Conservation (phyloP, 306 rosid genomes). For the Trifolium subterraneum region DNA sequence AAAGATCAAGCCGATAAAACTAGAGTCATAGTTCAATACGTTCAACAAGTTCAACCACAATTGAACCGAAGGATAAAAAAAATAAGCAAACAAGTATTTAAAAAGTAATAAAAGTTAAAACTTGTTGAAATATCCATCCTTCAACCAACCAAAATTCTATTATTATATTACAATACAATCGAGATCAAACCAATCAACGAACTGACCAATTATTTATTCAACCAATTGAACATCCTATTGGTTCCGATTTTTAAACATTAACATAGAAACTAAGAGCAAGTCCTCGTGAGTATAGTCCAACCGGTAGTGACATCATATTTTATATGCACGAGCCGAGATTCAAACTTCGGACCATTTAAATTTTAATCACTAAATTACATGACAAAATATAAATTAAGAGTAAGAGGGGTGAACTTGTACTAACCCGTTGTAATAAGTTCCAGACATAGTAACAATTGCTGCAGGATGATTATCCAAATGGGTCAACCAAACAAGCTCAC, state of each 20-base stretch:
- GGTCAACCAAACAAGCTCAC: slow-evolving; percentile 62
- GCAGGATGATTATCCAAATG: slow-evolving; percentile 48
- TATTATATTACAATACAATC: background rate
- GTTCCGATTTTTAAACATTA: background rate
- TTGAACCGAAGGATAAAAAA: background rate
- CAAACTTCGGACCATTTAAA: too few relatives aligned
- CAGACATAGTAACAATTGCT: slow-evolving; percentile 65
- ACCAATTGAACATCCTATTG: background rate
- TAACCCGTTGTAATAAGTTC: slow-evolving; percentile 62
- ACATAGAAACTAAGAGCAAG: background rate
- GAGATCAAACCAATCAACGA: background rate
- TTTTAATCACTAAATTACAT: too few relatives aligned
- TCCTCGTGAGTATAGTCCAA: too few relatives aligned
- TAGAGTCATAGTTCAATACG: background rate
- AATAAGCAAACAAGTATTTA: too few relatives aligned
- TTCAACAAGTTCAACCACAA: background rate
- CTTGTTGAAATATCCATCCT: background rate
- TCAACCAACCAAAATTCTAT: background rate
- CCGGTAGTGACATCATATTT: too few relatives aligned
- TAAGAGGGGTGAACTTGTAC: background rate
- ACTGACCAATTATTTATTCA: background rate
- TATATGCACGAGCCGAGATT: too few relatives aligned
- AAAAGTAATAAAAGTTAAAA: too few relatives aligned
- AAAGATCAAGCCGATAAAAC: too few relatives aligned
- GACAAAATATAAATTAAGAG: background rate